Evolutionary conservation across 768 basidiomycete genomes (phyloP).

Genomic region (Paxillus involutus): DNA sequence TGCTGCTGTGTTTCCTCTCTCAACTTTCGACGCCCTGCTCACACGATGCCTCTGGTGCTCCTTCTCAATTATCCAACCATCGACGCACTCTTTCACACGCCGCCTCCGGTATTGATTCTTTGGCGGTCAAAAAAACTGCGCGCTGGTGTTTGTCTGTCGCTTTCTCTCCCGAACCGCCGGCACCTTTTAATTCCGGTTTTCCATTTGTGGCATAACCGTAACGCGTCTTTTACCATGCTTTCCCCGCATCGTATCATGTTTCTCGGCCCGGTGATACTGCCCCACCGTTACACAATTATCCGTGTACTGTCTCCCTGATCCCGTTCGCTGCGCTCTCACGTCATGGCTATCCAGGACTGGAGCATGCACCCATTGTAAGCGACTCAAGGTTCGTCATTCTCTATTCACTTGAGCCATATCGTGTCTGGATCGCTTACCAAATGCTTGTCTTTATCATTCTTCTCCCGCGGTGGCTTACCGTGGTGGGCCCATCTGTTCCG

Average conservation of each 20-base stretch:
- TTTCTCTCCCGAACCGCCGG: constrained; percentile 4
- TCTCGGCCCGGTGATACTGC: constrained; percentile 16
- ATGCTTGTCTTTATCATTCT: constrained; percentile 11
- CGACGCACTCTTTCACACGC: background rate
- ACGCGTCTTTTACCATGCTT: background rate
- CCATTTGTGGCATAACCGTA: background rate
- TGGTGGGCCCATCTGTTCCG: background rate
- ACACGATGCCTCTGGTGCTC: no score
- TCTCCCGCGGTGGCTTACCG: constrained; percentile 6
- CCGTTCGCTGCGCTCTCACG: constrained; percentile 6
- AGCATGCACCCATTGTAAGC: constrained; percentile 85
- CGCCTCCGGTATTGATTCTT: background rate
- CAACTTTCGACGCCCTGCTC: no score
- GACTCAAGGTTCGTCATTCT: constrained; percentile 66
- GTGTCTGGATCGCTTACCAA: constrained; percentile 19
- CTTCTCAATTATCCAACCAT: background rate
- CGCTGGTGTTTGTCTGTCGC: background rate
- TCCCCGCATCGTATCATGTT: background rate
- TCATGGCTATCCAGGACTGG: constrained; percentile 53
- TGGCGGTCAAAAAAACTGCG: background rate
- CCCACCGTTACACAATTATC: constrained; percentile 5
- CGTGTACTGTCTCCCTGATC: constrained; percentile 4
- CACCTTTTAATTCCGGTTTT: background rate
- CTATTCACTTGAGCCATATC: background rate
- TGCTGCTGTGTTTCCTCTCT: no score